Evolutionary conservation across 352 stramenopile genomes (phyloP), one percentile per base, ranked within the genome.

Genomic region (Blastocystis sp.): DNA sequence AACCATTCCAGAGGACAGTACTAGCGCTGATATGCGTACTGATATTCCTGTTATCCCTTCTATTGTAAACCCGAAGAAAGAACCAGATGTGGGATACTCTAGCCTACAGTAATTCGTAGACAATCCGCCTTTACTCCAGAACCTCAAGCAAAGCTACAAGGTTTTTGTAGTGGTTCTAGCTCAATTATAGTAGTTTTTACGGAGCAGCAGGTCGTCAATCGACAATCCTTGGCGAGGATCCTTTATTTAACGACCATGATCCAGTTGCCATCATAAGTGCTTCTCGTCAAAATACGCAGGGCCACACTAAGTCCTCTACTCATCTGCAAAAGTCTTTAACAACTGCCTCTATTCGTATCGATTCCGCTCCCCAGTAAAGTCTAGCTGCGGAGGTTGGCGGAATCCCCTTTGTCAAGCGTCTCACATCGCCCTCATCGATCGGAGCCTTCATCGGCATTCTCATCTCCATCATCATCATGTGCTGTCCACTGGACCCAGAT

Each of bases 241-340:
- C 76, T 3, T 45, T 88, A 34, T 76, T 76, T 47, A 73, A 70
- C 30, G 76, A 88, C 76, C 59, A 88, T 62, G 76, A 88, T 88
- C 76, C 76, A 30, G 76, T 88, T 24, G 45, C 59, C 26, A n/a
- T 88, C 18, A 88, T 88, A 30, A 54, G 47, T 62, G 68, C 68
- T 73, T 37, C 64, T 41, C 24, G 76, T 26, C 37, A 78, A 26
- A 45, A 45, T 39, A 88, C 76, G 1, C 45, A 70, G 39, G 64
- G 59, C 9, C 47, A 59, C 24, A 76, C 59, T 6, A 68, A 70
- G 16, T 88, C 59, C 11, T 56, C 64, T 26, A 76, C 37, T 24
- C 41, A 70, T 24, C 20, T 88, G 2, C 30, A 34, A 13, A 88
- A 73, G 34, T 59, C 64, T 6, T 34, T 88, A 16, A 76, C 59